Base-by-base conservation (phyloP, 352 stramenopile genomes). In the Globisporangium camurandrum region DNA sequence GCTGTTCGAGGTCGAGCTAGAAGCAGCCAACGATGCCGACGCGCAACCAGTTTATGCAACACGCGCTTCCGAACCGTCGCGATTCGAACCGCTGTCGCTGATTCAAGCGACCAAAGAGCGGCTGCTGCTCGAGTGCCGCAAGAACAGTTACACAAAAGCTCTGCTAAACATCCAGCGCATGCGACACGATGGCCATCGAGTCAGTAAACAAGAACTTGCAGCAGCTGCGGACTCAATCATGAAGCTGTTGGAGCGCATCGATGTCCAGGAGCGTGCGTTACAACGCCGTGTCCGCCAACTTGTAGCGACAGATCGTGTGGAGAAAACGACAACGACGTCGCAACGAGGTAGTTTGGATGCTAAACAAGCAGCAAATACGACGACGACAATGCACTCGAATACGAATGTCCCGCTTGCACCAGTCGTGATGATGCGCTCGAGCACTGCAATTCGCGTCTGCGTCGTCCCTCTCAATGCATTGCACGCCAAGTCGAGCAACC, bases 1-100 rank as follows among this genome's bases (percentile, higher is more conserved):
- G 23, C 42, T 84, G 8, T 88, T 81, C 30, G 62, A 79, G 26
- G 33, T 69, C 40, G 78, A 90, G 46, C 49, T 90, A 3, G 59
- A 88, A 31, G 66, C 64, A 27, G 69, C 68, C 11, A 54, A 43
- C n/a, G 43, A 54, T 17, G 39, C 71, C 0, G 68, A 84, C 23
- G 42, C 44, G 0, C 36, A 68, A n/a, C 57, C 57, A 4, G 36
- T 28, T 24, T 49, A 28, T 17, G 4, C 44, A 1, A 2, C 2
- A 20, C 14, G 14, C 23, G 47, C 7, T 6, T 7, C 3, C 16
- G 23, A 16, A 16, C 16, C 12, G 14, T 38, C 17, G 5, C 31
- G 37, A 28, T 49, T 49, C 4, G 39, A 60, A 34, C 17, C 28
- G 8, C 30, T 27, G 3, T 55, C 55, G 44, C 49, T 54, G 12